A percentile compares a stretch with the other conserved stretches of the same genome.
Conservation (phyloP, 495 filamentous ascomycete species). For the Penicillium pulvis region DNA sequence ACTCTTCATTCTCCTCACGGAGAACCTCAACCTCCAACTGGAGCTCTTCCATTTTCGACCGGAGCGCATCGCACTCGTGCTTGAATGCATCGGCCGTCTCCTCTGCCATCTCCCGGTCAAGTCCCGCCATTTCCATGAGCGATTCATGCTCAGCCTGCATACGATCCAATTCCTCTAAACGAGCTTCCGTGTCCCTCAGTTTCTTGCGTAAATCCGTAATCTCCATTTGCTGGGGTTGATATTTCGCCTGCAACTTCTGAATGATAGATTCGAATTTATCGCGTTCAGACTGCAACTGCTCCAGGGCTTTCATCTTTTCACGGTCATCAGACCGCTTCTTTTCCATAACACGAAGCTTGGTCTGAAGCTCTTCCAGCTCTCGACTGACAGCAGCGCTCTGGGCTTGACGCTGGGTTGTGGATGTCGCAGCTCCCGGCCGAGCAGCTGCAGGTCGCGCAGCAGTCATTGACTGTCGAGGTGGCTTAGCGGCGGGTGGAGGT, state of each 20-base stretch:
- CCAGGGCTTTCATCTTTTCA: constrained; percentile 80
- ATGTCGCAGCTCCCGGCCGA: constrained; percentile 27
- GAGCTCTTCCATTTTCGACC: constrained; percentile 76
- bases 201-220: constrained; percentile 72
- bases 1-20: constrained; percentile 82
- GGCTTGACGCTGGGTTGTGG: constrained; percentile 32
- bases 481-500: constrained; percentile 15
- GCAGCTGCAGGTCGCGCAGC: constrained; percentile 26
- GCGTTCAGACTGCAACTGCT: constrained; percentile 74
- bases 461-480: constrained; percentile 38
- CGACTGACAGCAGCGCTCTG: constrained; percentile 51
- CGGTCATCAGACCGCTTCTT: constrained; percentile 82
- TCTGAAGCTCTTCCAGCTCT: constrained; percentile 78
- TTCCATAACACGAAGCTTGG: constrained; percentile 76
- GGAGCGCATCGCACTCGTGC: constrained; percentile 76
- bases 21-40: constrained; percentile 86
- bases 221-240: constrained; percentile 83
- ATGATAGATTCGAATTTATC: constrained; percentile 89
- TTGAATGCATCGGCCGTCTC: constrained; percentile 82
- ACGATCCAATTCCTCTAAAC: constrained; percentile 67
- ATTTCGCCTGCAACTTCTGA: constrained; percentile 88
- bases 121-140: constrained; percentile 79
- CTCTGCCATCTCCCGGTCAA: constrained; percentile 97
- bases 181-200: constrained; percentile 72
- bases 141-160: constrained; percentile 82